phyloP scores from a whole-genome alignment of 345 rosid genomes.

The Aquilaria sinensis region DNA sequence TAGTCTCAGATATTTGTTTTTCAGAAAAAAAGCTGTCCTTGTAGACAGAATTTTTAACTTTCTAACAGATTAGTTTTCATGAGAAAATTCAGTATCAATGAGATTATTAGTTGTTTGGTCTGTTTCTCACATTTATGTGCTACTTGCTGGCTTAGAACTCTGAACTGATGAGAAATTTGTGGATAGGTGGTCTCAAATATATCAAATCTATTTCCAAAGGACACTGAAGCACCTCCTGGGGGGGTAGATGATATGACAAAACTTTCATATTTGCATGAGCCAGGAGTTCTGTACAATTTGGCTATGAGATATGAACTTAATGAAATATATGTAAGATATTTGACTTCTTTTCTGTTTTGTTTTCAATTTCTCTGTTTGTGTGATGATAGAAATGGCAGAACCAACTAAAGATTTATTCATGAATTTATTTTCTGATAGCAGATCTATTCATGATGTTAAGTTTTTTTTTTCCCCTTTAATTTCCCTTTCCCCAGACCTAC shows the following conservation, averaged over 20 bases:
- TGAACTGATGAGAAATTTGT: slow-evolving; percentile 5
- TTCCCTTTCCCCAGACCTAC: slow-evolving; percentile 60
- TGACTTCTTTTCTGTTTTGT: slow-evolving; percentile 9
- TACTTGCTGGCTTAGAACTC: no score
- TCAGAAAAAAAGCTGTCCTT: no score
- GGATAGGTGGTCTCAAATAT: slow-evolving; percentile 79
- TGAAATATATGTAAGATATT: slow-evolving; percentile 80
- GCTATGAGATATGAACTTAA: slow-evolving; percentile 95
- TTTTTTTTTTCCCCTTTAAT: not conserved
- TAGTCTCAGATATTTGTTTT: no score
- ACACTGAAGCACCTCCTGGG: slow-evolving; percentile 94
- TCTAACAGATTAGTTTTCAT: no score
- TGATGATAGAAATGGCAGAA: slow-evolving; percentile 6
- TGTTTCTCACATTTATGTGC: not conserved
- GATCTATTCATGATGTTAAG: no score
- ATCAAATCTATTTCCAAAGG: slow-evolving; percentile 83
- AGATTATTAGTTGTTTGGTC: no score
- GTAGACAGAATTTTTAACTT: no score
- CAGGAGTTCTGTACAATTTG: slow-evolving; percentile 92
- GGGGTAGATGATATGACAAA: slow-evolving; percentile 99
- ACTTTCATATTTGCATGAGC: slow-evolving; percentile 97
- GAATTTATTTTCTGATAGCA: slow-evolving; percentile 13
- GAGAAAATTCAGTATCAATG: no score
- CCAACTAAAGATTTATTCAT: slow-evolving; percentile 1
- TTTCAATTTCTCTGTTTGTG: slow-evolving; percentile 8